Conservation (phyloP, 2,329 filamentous ascomycete species). For the Laburnicola sp. region DNA sequence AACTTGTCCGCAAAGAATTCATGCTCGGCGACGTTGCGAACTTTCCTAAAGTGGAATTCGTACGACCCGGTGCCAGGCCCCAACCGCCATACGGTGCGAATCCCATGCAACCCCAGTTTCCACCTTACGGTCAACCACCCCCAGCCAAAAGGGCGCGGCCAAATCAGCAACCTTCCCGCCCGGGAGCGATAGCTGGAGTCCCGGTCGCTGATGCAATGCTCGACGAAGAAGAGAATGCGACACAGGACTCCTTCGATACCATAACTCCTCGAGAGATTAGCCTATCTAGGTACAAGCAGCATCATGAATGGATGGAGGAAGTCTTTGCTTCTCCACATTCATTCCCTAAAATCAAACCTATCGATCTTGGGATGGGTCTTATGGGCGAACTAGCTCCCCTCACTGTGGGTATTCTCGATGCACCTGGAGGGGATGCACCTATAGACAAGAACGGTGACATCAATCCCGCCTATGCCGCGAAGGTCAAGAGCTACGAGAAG, state of each 20-base stretch:
- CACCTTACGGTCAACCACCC: slow-evolving; percentile 46
- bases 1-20: slow-evolving; percentile 84
- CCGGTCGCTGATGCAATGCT: slow-evolving; percentile 53
- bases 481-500: slow-evolving; percentile 62
- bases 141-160: slow-evolving; percentile 52
- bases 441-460: slow-evolving; percentile 17
- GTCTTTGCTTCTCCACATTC: slow-evolving; percentile 88
- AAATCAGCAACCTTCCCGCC: slow-evolving; percentile 49
- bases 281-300: slow-evolving; percentile 82
- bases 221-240: slow-evolving; percentile 89
- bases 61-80: slow-evolving; percentile 42
- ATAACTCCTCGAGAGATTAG: slow-evolving; percentile 89
- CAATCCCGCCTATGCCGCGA: slow-evolving; percentile 29
- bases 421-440: slow-evolving; percentile 45
- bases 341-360: slow-evolving; percentile 80
- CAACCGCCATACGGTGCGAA: slow-evolving; percentile 40
- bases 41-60: slow-evolving; percentile 83
- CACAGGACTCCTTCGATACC: slow-evolving; percentile 84
- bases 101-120: slow-evolving; percentile 40
- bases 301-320: slow-evolving; percentile 99
- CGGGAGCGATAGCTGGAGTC: slow-evolving; percentile 35
- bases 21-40: slow-evolving; percentile 87
- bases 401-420: slow-evolving; percentile 83
- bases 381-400: slow-evolving; percentile 76
- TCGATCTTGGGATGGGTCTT: slow-evolving; percentile 81